phyloP scores from a whole-genome alignment of 2,329 filamentous ascomycete genomes.

The Xylariaceae sp. region DNA sequence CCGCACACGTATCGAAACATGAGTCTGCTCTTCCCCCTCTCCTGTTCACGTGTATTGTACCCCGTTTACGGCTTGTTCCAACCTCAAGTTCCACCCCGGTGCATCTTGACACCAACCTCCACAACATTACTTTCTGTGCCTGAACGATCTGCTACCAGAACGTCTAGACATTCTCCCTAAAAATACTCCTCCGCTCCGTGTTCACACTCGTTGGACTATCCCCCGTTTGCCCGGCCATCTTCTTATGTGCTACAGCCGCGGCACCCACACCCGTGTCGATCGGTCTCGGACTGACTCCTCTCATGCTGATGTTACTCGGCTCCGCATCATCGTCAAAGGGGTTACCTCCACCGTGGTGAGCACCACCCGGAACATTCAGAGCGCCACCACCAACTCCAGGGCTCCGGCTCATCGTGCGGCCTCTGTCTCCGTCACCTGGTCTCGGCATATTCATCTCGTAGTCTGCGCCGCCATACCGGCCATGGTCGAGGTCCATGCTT shows the following conservation, averaged over 20 bases:
- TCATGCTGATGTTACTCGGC: constrained; percentile 55
- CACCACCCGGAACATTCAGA: constrained; percentile 33
- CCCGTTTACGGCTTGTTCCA: too few relatives aligned
- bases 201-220: constrained; percentile 22
- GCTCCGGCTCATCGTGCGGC: constrained; percentile 40
- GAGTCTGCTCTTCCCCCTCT: too few relatives aligned
- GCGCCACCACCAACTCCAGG: constrained; percentile 25
- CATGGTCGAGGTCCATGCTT: constrained; percentile 27
- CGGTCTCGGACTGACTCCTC: constrained; percentile 75
- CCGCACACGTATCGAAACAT: too few relatives aligned
- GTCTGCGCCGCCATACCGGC: constrained; percentile 27
- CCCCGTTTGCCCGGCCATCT: constrained; percentile 7
- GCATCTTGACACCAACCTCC: too few relatives aligned
- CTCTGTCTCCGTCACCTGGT: constrained; percentile 28
- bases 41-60: too few relatives aligned
- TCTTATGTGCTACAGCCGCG: constrained; percentile 4
- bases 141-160: too few relatives aligned
- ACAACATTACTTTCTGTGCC: too few relatives aligned
- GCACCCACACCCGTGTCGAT: constrained; percentile 36
- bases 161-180: constrained; percentile 23
- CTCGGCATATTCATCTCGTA: constrained; percentile 47
- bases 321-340: constrained; percentile 68
- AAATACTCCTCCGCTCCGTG: constrained; percentile 23
- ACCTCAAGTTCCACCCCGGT: too few relatives aligned
- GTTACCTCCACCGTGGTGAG: constrained; percentile 40